A percentile compares a stretch with the other conserved stretches of the same genome.
Conservation (phyloP, 1,284 basidiomycete species). For the Puccinia triticina region DNA sequence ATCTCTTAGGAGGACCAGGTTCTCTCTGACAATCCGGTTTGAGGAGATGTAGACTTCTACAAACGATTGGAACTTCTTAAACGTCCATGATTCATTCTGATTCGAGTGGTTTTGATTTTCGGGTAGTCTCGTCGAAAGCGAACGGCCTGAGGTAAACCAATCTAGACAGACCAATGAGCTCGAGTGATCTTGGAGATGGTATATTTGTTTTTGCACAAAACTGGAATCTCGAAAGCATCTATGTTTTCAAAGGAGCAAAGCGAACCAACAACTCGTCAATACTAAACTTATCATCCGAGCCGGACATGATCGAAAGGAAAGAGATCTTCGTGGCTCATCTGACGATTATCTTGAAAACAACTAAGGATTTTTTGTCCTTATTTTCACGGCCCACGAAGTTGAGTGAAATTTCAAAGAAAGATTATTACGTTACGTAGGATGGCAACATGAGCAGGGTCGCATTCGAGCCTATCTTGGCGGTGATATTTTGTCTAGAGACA, state of each 20-base stretch:
- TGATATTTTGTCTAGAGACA: conserved; percentile 25
- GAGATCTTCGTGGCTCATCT: background rate
- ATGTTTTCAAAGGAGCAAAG: conserved; percentile 5
- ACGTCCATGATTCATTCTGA: conserved; percentile 35
- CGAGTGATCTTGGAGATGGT: conserved; percentile 41
- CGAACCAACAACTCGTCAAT: background rate
- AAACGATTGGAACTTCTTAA: conserved; percentile 45
- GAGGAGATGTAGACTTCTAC: conserved; percentile 29
- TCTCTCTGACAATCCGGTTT: conserved; percentile 21
- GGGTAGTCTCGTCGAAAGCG: conserved; percentile 23
- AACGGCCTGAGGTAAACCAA: conserved; percentile 40
- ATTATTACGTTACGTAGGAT: conserved; percentile 42
- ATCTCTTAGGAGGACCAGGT: conserved; percentile 2
- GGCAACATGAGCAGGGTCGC: conserved; percentile 40
- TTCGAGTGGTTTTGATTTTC: background rate
- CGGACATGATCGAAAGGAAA: background rate
- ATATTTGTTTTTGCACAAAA: conserved; percentile 44
- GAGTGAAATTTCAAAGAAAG: background rate
- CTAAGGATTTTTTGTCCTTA: background rate
- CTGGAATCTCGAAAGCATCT: conserved; percentile 39
- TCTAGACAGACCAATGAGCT: conserved; percentile 34
- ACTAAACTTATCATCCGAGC: background rate
- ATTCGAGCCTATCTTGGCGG: conserved; percentile 18
- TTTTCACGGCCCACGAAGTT: too few relatives aligned
- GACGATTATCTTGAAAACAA: background rate